Conservation (phyloP, 2,329 filamentous ascomycete genomes). For the Colletotrichum falcatum region DNA sequence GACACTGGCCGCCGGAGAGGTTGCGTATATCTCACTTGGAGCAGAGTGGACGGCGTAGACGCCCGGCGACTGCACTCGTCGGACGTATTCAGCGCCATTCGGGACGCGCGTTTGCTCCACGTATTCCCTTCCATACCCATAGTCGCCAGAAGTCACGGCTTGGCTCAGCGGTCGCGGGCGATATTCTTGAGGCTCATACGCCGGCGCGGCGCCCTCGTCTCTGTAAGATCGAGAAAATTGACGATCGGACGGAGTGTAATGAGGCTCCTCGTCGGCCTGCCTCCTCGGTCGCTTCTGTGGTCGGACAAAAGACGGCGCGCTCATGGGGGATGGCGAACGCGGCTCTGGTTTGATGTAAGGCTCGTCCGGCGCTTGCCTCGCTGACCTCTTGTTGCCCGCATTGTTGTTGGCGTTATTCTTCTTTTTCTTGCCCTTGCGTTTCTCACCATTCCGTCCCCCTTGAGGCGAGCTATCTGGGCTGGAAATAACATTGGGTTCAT, state of each 20-base stretch:
- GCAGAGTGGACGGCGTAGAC: conserved; percentile 53
- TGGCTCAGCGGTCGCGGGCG: conserved; percentile 45
- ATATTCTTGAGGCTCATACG: conserved; percentile 45
- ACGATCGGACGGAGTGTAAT: conserved; percentile 55
- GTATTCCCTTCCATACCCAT: conserved; percentile 51
- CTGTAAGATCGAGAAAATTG: conserved; percentile 46
- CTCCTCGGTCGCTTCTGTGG: conserved; percentile 68
- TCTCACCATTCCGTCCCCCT: conserved; percentile 60
- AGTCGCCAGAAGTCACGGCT: conserved; percentile 15
- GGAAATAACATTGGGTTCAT: conserved; percentile 60
- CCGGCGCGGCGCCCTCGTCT: conserved; percentile 49
- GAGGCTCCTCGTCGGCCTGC: conserved; percentile 56
- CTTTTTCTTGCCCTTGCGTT: conserved; percentile 63
- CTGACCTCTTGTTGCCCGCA: conserved; percentile 64
- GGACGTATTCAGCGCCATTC: conserved; percentile 50
- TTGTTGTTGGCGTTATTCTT: conserved; percentile 53
- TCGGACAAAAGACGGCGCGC: conserved; percentile 63
- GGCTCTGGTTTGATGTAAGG: conserved; percentile 73
- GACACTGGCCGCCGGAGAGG: conserved; percentile 57
- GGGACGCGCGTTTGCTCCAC: conserved; percentile 49
- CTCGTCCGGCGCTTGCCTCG: conserved; percentile 60
- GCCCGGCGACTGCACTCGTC: conserved; percentile 53
- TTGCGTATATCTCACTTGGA: conserved; percentile 52
- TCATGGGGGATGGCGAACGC: conserved; percentile 71
- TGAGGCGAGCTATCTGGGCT: conserved; percentile 73